These are phyloP conservation scores for Lagenaria siceraria DNA, from an alignment of 306 rosid genomes.

Conservation along the genomic window DNA sequence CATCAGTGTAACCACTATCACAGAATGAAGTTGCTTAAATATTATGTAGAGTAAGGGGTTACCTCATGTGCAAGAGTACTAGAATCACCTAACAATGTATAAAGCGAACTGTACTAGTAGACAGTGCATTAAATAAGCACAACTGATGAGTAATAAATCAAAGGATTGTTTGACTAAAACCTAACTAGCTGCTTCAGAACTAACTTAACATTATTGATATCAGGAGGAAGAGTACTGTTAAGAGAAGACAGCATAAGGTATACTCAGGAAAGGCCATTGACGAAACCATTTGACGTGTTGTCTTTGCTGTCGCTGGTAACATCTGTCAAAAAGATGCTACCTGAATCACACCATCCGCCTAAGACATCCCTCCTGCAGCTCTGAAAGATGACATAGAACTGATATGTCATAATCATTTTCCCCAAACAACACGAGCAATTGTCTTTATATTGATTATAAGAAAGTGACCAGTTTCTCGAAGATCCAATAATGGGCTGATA, in stretches of 20 bases:
- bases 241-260: not conserved
- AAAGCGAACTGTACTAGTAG: conserved; percentile 5
- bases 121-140: not conserved
- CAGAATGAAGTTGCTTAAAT: conserved; percentile 4
- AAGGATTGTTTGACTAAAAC: conserved; percentile 2
- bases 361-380: conserved; percentile 57
- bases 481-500: not conserved
- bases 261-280: not conserved
- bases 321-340: conserved; percentile 61
- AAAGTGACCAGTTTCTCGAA: not conserved
- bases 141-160: not conserved
- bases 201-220: conserved; percentile 3
- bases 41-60: not conserved
- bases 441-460: conserved; percentile 1
- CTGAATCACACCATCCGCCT: conserved; percentile 91
- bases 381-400: conserved; percentile 30
- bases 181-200: conserved; percentile 8
- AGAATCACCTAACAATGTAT: conserved; percentile 1
- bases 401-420: conserved; percentile 5
- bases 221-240: not conserved
- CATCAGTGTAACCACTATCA: not conserved
- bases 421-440: not conserved
- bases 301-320: conserved; percentile 22
- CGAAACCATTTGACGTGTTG: not conserved
- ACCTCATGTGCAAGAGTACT: conserved; percentile 2